Evolutionary conservation across 345 rosid genomes (phyloP).

Genomic region (Limnanthes douglasii): DNA sequence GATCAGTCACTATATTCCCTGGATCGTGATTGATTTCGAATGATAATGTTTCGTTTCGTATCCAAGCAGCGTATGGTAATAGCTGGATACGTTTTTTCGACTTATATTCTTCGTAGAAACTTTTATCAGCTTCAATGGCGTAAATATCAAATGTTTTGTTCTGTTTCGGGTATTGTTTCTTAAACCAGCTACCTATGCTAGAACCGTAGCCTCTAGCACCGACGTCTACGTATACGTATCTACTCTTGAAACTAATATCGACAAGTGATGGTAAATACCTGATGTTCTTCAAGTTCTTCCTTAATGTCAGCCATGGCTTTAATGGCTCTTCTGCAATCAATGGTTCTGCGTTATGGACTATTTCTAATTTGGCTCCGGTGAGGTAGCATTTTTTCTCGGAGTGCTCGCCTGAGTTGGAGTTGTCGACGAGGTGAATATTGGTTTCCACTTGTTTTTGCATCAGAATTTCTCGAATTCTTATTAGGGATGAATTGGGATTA

Average conservation of each 20-base stretch:
- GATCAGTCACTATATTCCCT: constrained; percentile 36
- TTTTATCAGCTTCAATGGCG: constrained; percentile 79
- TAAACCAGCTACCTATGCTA: constrained; percentile 95
- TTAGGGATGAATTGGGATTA: constrained; percentile 49
- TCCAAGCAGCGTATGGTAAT: constrained; percentile 95
- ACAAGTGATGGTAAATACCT: constrained; percentile 70
- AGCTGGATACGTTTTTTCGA: constrained; percentile 40
- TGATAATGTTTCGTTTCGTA: constrained; percentile 71
- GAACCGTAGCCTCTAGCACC: constrained; percentile 97
- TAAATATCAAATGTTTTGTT: constrained; percentile 76
- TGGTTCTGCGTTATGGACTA: constrained; percentile 62
- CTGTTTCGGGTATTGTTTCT: constrained; percentile 89
- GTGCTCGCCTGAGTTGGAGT: constrained; percentile 15
- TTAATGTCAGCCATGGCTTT: constrained; percentile 93
- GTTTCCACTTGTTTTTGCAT: constrained; percentile 29
- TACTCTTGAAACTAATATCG: constrained; percentile 79
- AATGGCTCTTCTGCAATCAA: constrained; percentile 68
- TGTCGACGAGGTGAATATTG: constrained; percentile 10
- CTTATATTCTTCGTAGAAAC: constrained; percentile 56
- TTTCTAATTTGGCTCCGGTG: constrained; percentile 42
- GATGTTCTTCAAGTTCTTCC: constrained; percentile 56
- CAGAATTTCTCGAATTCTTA: constrained; percentile 49
- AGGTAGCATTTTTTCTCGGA: constrained; percentile 34
- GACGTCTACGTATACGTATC: constrained; percentile 87
- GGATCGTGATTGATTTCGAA: constrained; percentile 86